These are phyloP conservation scores for Bothriochloa decipiens DNA, from an alignment of 176 grass and related monocot species.

Conservation along the genomic window DNA sequence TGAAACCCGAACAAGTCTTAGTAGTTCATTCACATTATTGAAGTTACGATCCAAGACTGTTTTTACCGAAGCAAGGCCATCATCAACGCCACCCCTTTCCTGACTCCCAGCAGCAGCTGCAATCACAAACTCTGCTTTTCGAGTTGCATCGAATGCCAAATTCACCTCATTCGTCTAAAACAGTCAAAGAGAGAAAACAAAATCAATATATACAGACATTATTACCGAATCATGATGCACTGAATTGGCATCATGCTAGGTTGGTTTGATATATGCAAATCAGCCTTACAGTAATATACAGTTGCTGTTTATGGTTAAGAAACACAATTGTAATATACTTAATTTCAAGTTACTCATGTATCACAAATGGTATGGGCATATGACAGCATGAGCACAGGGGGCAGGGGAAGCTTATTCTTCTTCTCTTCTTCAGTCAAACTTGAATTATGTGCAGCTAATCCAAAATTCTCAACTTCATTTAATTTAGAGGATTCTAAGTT, in stretches of 20 bases:
- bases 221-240: slow-evolving; percentile 22
- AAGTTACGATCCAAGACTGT: slow-evolving; percentile 81
- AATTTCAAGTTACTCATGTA: slow-evolving; percentile 4
- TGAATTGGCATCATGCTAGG: slow-evolving; percentile 19
- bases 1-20: slow-evolving; percentile 72
- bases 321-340: neutral
- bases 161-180: slow-evolving; percentile 81
- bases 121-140: slow-evolving; percentile 67
- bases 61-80: slow-evolving; percentile 66
- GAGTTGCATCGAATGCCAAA: slow-evolving; percentile 79
- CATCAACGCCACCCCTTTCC: slow-evolving; percentile 32
- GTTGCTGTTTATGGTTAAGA: slow-evolving; percentile 9
- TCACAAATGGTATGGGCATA: slow-evolving; percentile 28
- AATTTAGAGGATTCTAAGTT: neutral
- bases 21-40: slow-evolving; percentile 68
- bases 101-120: slow-evolving; percentile 47
- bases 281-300: slow-evolving; percentile 27
- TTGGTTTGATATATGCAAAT: slow-evolving; percentile 22
- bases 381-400: neutral
- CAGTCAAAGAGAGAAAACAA: slow-evolving; percentile 21
- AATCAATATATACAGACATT: slow-evolving; percentile 31
- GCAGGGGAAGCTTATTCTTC: neutral
- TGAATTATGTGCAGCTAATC: neutral
- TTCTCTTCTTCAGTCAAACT: slow-evolving; percentile 19
- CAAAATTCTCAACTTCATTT: slow-evolving; percentile 4